Evolutionary conservation across 1,139 yeast species (phyloP), one percentile per base, ranked within the genome.

Genomic region (Protomyces macrosporus): DNA sequence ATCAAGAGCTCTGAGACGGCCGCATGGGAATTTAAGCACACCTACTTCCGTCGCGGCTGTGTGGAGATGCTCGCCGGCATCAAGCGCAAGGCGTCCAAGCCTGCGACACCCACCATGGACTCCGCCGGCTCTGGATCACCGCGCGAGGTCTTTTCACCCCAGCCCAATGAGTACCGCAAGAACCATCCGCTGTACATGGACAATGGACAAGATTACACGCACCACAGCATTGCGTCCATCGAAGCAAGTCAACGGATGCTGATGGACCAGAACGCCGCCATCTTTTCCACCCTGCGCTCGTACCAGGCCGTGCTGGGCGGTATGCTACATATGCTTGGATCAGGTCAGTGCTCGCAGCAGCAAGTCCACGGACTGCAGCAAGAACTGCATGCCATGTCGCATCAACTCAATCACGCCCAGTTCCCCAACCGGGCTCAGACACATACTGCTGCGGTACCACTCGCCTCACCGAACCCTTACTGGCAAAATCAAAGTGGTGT

Each of bases 1-100:
- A 39, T 40, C 54, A 53, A 50, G 9, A 30, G 45, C 30, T 33
- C 68, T 68, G 67, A 71, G 39, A 67, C 71, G n/a, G 70, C 71
- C 4, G 77, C 75, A 64, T 91, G 98, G 98, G 96, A 89, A 74
- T 91, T 91, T 76, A 86, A 86, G 68, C 98, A 91, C 72, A 84
- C 88, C 54, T 83, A 86, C 50, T 91, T 91, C 75, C 82, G 81
- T 69, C 85, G 88, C 66, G 90, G 89, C 64, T 93, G 90, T 72
- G 84, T 85, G 66, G 84, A 81, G 54, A 79, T 85, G 9, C 76
- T 89, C 63, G 78, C 84, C 12, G 79, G 81, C 57, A 89, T 89
- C 69, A 88, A 87, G 71, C 78, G 96, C 67, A 78, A 96, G 54
- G 76, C 79, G 0, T 76, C 78, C 51, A 51, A 55, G 35, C 62